Conservation (phyloP, 306 rosid genomes). For the Dalbergia cultrata region DNA sequence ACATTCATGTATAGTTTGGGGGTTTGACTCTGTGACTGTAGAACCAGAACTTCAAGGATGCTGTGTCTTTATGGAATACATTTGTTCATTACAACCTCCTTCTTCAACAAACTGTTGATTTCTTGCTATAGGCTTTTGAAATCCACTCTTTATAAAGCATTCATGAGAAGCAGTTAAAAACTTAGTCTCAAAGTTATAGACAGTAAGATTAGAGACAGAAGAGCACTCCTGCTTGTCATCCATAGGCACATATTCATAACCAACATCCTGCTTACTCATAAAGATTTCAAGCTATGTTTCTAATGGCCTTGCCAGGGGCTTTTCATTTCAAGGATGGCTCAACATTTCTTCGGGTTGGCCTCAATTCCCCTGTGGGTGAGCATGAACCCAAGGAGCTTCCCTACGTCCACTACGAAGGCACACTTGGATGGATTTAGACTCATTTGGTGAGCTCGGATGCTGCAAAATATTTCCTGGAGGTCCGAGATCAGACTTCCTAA, state of each 20-base stretch:
- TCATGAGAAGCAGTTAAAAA: constrained; percentile 61
- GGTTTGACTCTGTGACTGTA: constrained; percentile 64
- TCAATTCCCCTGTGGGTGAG: too few relatives aligned
- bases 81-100: constrained; percentile 53
- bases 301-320: too few relatives aligned
- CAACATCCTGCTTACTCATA: constrained; percentile 65
- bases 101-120: constrained; percentile 58
- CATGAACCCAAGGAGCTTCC: too few relatives aligned
- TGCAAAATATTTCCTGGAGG: too few relatives aligned
- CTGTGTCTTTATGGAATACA: constrained; percentile 54
- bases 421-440: too few relatives aligned
- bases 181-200: constrained; percentile 62
- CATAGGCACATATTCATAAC: constrained; percentile 73
- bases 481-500: too few relatives aligned
- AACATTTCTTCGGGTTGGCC: too few relatives aligned
- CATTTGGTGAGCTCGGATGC: too few relatives aligned
- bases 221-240: constrained; percentile 87
- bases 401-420: too few relatives aligned
- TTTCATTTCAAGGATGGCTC: too few relatives aligned
- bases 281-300: constrained; percentile 63
- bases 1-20: constrained; percentile 61
- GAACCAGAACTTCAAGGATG: constrained; percentile 76
- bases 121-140: constrained; percentile 56
- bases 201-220: constrained; percentile 67
- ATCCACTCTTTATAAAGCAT: constrained; percentile 52